phyloP scores from a whole-genome alignment of 768 basidiomycete genomes.

The Serendipita sp. region DNA sequence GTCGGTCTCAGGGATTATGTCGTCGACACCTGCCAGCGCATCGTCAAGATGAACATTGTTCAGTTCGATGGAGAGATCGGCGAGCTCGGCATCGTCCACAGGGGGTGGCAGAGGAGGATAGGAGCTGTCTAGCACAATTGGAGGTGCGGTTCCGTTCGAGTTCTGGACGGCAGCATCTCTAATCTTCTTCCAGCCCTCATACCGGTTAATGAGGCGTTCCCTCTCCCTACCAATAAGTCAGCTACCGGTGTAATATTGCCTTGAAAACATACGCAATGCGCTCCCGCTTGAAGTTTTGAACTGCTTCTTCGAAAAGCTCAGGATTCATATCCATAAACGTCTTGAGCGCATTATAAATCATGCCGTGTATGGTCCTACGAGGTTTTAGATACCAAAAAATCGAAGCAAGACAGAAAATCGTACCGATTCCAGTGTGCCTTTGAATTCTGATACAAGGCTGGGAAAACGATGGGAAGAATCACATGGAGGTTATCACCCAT shows the following conservation, averaged over 20 bases:
- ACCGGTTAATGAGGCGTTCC: constrained; percentile 67
- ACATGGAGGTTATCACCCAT: constrained; percentile 90
- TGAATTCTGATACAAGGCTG: constrained; percentile 88
- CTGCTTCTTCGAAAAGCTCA: constrained; percentile 82
- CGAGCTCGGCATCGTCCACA: constrained; percentile 70
- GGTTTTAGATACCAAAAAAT: not conserved
- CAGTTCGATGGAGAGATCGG: constrained; percentile 81
- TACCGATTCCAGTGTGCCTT: constrained; percentile 98
- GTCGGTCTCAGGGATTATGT: constrained; percentile 84
- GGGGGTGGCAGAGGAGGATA: constrained; percentile 66
- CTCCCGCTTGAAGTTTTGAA: constrained; percentile 84
- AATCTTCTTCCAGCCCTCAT: constrained; percentile 80
- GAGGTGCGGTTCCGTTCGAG: constrained; percentile 49
- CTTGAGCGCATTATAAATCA: constrained; percentile 98
- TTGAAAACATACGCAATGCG: constrained; percentile 54
- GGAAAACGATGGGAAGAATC: constrained; percentile 93
- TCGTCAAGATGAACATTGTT: constrained; percentile 69
- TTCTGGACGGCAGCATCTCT: constrained; percentile 63
- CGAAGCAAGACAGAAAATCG: not conserved
- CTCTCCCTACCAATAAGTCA: constrained; percentile 48
- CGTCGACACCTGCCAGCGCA: constrained; percentile 61
- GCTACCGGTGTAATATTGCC: not conserved
- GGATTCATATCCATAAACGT: constrained; percentile 99
- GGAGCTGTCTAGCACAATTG: constrained; percentile 42
- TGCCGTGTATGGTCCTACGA: constrained; percentile 86